phyloP scores from a whole-genome alignment of 2,329 filamentous ascomycete species.

The Hymenoscyphus linearis region DNA sequence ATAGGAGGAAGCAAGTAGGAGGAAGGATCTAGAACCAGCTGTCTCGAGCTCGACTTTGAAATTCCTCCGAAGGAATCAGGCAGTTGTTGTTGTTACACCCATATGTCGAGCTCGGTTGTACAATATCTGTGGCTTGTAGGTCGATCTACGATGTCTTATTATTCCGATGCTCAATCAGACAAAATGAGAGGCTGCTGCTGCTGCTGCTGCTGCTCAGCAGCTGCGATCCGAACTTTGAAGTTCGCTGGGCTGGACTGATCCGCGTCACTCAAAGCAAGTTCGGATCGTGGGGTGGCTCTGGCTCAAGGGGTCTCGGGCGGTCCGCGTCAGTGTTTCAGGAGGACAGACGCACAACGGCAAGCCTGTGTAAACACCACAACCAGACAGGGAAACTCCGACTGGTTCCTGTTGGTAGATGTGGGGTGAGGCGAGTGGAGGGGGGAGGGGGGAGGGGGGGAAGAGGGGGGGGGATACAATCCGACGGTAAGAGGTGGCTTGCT shows the following conservation, averaged over 20 bases:
- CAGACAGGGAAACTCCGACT: constrained; percentile 10
- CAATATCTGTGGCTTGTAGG: neutral
- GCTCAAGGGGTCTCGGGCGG: neutral
- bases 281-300: neutral
- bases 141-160: neutral
- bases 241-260: neutral
- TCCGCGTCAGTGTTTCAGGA: constrained; percentile 1
- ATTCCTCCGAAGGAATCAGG: neutral
- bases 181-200: neutral
- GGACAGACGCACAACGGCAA: constrained; percentile 11
- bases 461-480: neutral
- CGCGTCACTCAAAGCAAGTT: neutral
- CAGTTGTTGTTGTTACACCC: neutral
- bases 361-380: constrained; percentile 3
- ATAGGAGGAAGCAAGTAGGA: neutral
- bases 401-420: constrained; percentile 3
- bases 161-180: neutral
- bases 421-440: neutral
- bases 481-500: neutral
- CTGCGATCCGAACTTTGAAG: neutral
- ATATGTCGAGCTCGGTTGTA: neutral
- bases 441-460: neutral
- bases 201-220: neutral
- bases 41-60: neutral
- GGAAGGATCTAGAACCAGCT: neutral